Conservation (phyloP, 1,284 basidiomycete genomes). For the Singerocomus rubriflavus region DNA sequence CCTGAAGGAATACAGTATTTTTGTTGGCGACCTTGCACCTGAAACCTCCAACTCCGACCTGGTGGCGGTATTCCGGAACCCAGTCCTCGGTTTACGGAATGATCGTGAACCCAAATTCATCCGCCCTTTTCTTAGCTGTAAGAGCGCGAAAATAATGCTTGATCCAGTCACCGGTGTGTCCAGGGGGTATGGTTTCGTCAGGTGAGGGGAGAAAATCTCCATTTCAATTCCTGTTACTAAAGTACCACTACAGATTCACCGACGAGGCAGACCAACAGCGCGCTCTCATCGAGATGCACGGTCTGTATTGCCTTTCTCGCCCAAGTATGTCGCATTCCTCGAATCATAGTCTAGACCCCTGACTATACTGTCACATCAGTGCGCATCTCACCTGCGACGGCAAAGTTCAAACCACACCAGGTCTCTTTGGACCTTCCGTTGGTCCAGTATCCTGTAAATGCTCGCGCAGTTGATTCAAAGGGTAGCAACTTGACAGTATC, state of each 20-base stretch:
- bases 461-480: constrained; percentile 32
- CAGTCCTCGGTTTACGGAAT: constrained; percentile 75
- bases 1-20: constrained; percentile 85
- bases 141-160: constrained; percentile 91
- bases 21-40: constrained; percentile 86
- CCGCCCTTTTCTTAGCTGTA: constrained; percentile 81
- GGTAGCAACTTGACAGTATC: constrained; percentile 42
- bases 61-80: constrained; percentile 84
- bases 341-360: constrained; percentile 29
- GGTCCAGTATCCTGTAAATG: constrained; percentile 42
- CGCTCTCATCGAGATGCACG: constrained; percentile 87
- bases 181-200: constrained; percentile 86
- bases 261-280: constrained; percentile 86
- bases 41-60: constrained; percentile 89
- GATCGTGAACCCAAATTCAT: constrained; percentile 83
- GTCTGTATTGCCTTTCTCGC: constrained; percentile 79
- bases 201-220: constrained; percentile 42
- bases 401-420: constrained; percentile 70
- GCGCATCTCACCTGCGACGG: constrained; percentile 87
- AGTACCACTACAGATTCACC: constrained; percentile 56
- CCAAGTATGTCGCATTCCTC: constrained; percentile 57
- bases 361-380: constrained; percentile 42
- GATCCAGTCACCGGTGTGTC: constrained; percentile 88
- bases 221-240: constrained; percentile 5
- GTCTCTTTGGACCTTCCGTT: constrained; percentile 48